Percentiles rank a stretch among this genome's conserved stretches.
Conservation (phyloP, 345 rosid species). For the Zanthoxylum bungeanum region DNA sequence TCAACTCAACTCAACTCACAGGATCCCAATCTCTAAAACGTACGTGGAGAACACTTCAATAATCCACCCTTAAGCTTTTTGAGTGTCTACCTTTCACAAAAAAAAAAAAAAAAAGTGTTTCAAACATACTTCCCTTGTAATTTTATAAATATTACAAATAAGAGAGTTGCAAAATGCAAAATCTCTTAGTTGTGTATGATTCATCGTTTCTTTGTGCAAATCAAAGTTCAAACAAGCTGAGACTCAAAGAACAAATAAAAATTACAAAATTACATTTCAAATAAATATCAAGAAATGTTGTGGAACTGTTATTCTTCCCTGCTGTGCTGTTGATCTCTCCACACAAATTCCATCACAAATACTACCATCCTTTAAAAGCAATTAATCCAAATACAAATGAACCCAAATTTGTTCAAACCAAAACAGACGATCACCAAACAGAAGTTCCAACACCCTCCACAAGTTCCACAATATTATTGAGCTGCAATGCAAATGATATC, state of each 20-base stretch:
- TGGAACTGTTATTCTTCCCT: too few species aligned
- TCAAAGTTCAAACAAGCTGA: too few species aligned
- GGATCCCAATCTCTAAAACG: too few species aligned
- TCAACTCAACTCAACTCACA: too few species aligned
- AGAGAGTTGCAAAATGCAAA: background rate
- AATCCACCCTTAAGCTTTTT: background rate
- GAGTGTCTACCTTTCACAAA: too few species aligned
- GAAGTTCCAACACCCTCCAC: background rate
- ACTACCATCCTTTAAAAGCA: background rate
- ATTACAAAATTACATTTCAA: too few species aligned
- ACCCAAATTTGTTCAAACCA: slow-evolving; percentile 13
- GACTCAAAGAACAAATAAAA: too few species aligned
- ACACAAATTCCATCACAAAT: background rate
- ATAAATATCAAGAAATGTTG: background rate
- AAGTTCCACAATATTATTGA: slow-evolving; percentile 14
- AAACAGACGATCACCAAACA: background rate
- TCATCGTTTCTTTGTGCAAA: too few species aligned
- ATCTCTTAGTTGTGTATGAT: background rate
- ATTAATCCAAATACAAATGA: background rate
- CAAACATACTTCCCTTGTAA: background rate
- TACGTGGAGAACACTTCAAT: background rate
- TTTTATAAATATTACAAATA: background rate
- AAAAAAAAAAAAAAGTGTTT: too few species aligned
- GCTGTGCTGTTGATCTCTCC: background rate
- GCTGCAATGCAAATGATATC: slow-evolving; percentile 7